Evolutionary conservation across 202 grass and related monocot species (phyloP).

Genomic region (Saccharum hybrid): DNA sequence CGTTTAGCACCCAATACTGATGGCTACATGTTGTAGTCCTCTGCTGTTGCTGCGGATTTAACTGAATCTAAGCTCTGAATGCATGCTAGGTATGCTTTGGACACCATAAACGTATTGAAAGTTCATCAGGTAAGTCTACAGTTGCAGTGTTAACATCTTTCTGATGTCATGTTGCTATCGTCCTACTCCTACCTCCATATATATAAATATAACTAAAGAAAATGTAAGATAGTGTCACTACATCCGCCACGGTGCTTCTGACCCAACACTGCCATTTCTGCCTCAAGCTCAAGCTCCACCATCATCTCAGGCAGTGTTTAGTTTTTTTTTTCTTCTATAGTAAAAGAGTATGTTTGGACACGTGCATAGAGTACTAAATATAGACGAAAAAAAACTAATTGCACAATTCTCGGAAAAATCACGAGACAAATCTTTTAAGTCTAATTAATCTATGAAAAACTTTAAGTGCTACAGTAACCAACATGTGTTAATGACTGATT

Average conservation of each 20-base stretch:
- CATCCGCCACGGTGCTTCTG: not conserved
- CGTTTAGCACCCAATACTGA: constrained; percentile 21
- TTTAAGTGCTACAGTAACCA: too few species aligned
- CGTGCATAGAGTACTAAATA: too few species aligned
- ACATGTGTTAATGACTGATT: too few species aligned
- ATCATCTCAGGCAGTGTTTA: not conserved
- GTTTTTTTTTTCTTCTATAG: too few species aligned
- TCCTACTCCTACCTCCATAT: not conserved
- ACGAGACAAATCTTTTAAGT: too few species aligned
- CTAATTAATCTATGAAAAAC: too few species aligned
- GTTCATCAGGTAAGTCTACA: not conserved
- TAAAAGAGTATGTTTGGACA: too few species aligned
- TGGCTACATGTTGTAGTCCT: not conserved
- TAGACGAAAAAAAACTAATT: too few species aligned
- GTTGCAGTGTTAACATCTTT: constrained; percentile 23
- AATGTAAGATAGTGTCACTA: not conserved
- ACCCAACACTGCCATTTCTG: not conserved
- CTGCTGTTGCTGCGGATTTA: not conserved
- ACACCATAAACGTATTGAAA: not conserved
- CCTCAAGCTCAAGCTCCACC: not conserved
- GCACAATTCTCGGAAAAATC: too few species aligned
- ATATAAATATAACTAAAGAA: not conserved
- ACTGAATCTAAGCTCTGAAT: not conserved
- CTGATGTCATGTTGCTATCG: constrained; percentile 25
- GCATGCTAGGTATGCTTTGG: not conserved